Percentiles rank a stretch among this genome's conserved stretches.
Conservation (phyloP, 1,139 yeast genomes). For the Nakaseomyces bracarensis region DNA sequence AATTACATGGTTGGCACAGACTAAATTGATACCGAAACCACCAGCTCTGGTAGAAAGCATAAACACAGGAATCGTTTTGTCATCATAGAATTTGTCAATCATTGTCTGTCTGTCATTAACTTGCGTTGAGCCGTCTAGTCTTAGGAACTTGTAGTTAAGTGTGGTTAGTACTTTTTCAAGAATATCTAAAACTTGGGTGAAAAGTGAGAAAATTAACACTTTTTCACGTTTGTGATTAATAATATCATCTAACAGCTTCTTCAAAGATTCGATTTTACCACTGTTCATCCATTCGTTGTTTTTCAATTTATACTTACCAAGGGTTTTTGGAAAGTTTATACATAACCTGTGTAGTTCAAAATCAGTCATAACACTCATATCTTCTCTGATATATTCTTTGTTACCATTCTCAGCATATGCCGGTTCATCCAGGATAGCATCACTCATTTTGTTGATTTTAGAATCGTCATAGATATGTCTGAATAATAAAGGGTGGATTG, state of each 20-base stretch:
- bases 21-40: slow-evolving; percentile 93
- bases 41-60: slow-evolving; percentile 93
- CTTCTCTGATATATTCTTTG: slow-evolving; percentile 68
- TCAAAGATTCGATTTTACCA: slow-evolving; percentile 62
- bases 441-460: slow-evolving; percentile 57
- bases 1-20: slow-evolving; percentile 88
- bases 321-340: slow-evolving; percentile 57
- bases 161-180: slow-evolving; percentile 66
- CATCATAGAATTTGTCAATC: slow-evolving; percentile 83
- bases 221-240: slow-evolving; percentile 57
- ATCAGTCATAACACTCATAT: slow-evolving; percentile 95
- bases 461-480: slow-evolving; percentile 52
- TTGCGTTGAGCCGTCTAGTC: slow-evolving; percentile 89
- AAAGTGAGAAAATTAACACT: slow-evolving; percentile 76
- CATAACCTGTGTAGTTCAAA: slow-evolving; percentile 76
- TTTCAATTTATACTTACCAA: slow-evolving; percentile 47
- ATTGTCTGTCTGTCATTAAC: slow-evolving; percentile 90
- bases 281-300: slow-evolving; percentile 58
- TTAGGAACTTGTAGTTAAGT: slow-evolving; percentile 60
- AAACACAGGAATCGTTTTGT: slow-evolving; percentile 74
- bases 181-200: slow-evolving; percentile 86
- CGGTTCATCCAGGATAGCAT: slow-evolving; percentile 70
- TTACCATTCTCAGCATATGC: slow-evolving; percentile 67
- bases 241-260: slow-evolving; percentile 50
- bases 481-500: slow-evolving; percentile 67